Evolutionary conservation across 305 asterid genomes (phyloP).

Genomic region (Lippia alba): DNA sequence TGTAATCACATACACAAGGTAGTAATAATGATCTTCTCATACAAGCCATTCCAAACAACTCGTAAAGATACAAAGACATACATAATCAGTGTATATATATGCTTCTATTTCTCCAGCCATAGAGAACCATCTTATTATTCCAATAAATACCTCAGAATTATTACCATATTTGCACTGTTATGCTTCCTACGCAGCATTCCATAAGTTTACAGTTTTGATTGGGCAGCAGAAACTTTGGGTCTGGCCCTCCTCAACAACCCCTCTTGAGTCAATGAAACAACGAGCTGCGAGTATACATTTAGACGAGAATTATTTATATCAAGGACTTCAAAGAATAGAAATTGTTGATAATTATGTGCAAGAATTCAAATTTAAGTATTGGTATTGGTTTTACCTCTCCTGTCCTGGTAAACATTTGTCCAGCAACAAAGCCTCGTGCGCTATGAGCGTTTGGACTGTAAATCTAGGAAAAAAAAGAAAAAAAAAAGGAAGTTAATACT

Average conservation of each 20-base stretch:
- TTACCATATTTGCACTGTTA: neutral
- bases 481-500: slow-evolving; percentile 7
- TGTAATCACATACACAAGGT: neutral
- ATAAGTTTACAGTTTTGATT: slow-evolving; percentile 53
- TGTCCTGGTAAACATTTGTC: slow-evolving; percentile 74
- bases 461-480: slow-evolving; percentile 47
- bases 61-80: neutral
- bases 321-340: neutral
- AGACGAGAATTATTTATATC: slow-evolving; percentile 21
- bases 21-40: neutral
- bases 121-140: slow-evolving; percentile 6
- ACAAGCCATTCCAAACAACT: neutral
- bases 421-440: slow-evolving; percentile 86
- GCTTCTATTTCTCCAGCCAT: slow-evolving; percentile 9
- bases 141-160: slow-evolving; percentile 11
- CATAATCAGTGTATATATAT: neutral
- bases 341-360: neutral
- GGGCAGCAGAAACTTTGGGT: slow-evolving; percentile 39
- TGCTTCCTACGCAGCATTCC: slow-evolving; percentile 16
- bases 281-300: slow-evolving; percentile 53
- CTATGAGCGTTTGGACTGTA: slow-evolving; percentile 77
- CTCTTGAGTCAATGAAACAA: slow-evolving; percentile 83
- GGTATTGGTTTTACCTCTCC: slow-evolving; percentile 70
- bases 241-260: slow-evolving; percentile 64
- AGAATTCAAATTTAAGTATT: neutral